Conservation (phyloP, 495 filamentous ascomycete genomes). For the Parathielavia hyrcaniae region DNA sequence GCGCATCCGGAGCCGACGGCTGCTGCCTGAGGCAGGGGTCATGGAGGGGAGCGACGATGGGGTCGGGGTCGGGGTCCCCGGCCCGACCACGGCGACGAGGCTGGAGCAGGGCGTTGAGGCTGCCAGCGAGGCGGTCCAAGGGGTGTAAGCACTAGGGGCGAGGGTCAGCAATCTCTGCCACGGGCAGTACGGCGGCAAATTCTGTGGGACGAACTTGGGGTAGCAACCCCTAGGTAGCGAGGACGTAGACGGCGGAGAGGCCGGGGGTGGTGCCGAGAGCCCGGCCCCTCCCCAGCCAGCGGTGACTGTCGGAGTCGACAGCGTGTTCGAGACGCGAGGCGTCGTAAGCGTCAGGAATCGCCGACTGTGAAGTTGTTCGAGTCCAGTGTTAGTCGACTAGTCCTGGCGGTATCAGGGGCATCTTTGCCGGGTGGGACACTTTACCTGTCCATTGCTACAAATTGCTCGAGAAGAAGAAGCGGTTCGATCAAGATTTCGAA, state of each 20-base stretch:
- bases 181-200: too few relatives aligned
- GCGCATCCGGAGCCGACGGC: background rate
- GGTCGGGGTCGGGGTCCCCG: constrained; percentile 1
- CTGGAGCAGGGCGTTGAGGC: constrained; percentile 25
- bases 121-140: constrained; percentile 23
- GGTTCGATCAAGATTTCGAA: too few relatives aligned
- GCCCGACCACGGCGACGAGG: background rate
- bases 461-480: too few relatives aligned
- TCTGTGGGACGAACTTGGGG: constrained; percentile 22
- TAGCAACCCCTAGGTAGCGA: constrained; percentile 19
- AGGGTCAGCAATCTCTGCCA: background rate
- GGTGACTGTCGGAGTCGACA: background rate
- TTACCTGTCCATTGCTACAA: too few relatives aligned
- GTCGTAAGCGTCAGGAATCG: background rate
- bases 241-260: too few relatives aligned
- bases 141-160: constrained; percentile 15
- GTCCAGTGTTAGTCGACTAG: too few relatives aligned
- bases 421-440: too few relatives aligned
- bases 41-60: background rate
- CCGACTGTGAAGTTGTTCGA: too few relatives aligned
- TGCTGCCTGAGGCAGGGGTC: background rate
- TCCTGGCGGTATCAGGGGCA: too few relatives aligned
- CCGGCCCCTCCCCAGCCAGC: too few relatives aligned
- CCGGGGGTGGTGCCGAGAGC: too few relatives aligned
- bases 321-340: background rate